Evolutionary conservation across 768 basidiomycete genomes (phyloP), one percentile per base, ranked within the genome.

Genomic region (Trametes punicea): DNA sequence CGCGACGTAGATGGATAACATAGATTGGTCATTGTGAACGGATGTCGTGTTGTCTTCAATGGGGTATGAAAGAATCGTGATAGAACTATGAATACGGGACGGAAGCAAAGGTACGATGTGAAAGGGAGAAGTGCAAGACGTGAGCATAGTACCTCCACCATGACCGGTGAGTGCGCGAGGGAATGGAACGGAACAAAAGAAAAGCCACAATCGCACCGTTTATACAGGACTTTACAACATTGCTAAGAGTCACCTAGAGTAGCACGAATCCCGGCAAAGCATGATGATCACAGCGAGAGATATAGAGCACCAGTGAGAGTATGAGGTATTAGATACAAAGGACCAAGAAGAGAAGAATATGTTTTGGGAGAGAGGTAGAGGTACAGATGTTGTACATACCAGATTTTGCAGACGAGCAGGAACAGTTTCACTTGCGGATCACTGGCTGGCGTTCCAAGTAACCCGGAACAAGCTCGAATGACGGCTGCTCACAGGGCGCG

Each of bases 401-500:
- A 1, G 39, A 3, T 26, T 38, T 34, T 26, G 23, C 1, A 18
- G 26, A 41, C 6, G 27, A 36, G 29, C n/a, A 6, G n/a, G 18
- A n/a, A 26, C 13, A 16, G 8, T 36, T 10, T 10, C 1, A 4
- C 5, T 5, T 7, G n/a, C 13, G 13, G 31, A 36, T 50, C 48
- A 54, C 11, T 30, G 52, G 21, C 59, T 46, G 23, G 49, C 42
- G 23, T 41, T 55, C 56, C 51, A 58, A 1, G 53, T 40, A 6
- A 36, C 51, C 11, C 46, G 45, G 46, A 64, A 50, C 20, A 64
- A 40, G 38, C 57, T 52, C 15, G 51, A 36, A 21, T 46, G 50
- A 10, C 57, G 57, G 30, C 63, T 61, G 26, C 45, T 56, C 23
- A 63, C 50, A 4, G 63, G 60, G 2, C 63, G 59, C 13, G 63